Evolutionary conservation across 2,329 filamentous ascomycete genomes (phyloP), one percentile per base, ranked within the genome.

Genomic region (Fusarium vanettenii): DNA sequence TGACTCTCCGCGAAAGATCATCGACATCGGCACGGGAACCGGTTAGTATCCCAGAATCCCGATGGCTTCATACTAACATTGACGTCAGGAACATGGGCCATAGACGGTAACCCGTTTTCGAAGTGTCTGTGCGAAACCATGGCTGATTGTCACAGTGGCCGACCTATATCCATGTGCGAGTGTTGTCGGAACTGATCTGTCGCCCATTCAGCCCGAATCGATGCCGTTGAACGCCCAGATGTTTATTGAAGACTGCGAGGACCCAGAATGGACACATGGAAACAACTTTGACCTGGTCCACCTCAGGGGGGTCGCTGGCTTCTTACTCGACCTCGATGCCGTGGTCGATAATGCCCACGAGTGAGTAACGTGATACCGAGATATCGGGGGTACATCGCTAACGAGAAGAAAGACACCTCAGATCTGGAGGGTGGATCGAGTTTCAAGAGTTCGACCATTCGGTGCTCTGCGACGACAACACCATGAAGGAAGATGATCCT

Each of bases 211-310:
- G 72, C 84, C 85, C 2, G 81, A 80, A 39, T 85, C 83, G 80
- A 85, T 92, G 14, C 91, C 90, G 18, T 85, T 88, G 13, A 92
- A 92, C 76, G 85, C 90, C n/a, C 85, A 84, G 9, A 92, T 92
- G 81, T 84, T 91, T 67, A 86, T 93, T 11, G 91, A 92, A 75
- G 90, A 92, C 77, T 87, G 87, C 60, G 89, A 84, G 67, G 82
- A 92, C 72, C 85, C 88, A 56, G 85, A 89, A 10, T 93, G 91
- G 91, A 72, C 82, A 6, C 82, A 84, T 29, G 89, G 88, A 60
- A 81, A 84, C 5, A 83, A 87, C 63, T 91, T 89, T 76, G 90
- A 92, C 78, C 86, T 89, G 71, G 87, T 92, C 2, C 86, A 86
- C 84, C 88, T 86, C 76, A 85, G 82, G 76, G 86, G 78, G 77